Evolutionary conservation across 768 basidiomycete species (phyloP).

Genomic region (Serendipita sp.): DNA sequence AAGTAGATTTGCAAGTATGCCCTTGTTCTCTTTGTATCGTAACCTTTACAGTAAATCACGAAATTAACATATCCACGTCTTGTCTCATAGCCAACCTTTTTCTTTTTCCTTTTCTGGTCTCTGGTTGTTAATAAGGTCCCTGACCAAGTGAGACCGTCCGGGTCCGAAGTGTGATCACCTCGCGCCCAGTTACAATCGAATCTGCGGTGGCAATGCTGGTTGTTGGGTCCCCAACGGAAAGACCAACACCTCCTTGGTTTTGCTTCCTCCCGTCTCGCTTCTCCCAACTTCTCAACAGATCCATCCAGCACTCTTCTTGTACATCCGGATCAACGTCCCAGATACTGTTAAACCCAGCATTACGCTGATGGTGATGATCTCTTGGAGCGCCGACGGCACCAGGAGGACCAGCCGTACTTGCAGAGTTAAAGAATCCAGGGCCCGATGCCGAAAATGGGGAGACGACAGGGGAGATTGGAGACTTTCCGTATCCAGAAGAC

Average conservation of each 20-base stretch:
- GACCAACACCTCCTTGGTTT: too few species aligned
- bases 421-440: neutral
- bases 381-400: too few species aligned
- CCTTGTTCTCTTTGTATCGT: too few species aligned
- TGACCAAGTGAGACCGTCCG: too few species aligned
- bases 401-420: too few species aligned
- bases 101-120: too few species aligned
- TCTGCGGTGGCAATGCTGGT: neutral
- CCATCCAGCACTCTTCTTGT: neutral
- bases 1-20: too few species aligned
- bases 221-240: neutral
- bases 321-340: constrained; percentile 2
- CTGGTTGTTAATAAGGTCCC: too few species aligned
- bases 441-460: neutral
- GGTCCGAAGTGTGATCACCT: too few species aligned
- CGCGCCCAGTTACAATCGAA: neutral
- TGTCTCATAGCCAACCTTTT: too few species aligned
- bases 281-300: neutral
- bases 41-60: too few species aligned
- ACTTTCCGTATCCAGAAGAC: neutral
- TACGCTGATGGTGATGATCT: neutral
- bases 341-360: neutral
- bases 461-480: neutral
- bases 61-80: too few species aligned
- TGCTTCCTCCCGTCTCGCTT: neutral